These are phyloP conservation scores for Sonneratia caseolaris DNA, from an alignment of 345 rosid genomes.

Conservation along the genomic window DNA sequence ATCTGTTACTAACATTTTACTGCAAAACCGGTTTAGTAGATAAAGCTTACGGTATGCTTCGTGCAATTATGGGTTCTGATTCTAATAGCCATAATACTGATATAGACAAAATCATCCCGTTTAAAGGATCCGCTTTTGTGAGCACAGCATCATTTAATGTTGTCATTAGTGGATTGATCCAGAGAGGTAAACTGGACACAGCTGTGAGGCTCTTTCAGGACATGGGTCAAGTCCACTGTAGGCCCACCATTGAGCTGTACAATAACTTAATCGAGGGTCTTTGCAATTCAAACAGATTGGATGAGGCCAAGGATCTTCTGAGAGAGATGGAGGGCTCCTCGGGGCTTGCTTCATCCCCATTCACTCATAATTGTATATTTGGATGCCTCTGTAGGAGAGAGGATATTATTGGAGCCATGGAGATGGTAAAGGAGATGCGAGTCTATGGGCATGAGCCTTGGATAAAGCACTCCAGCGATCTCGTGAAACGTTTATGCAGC, in stretches of 20 bases:
- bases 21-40: conserved; percentile 25
- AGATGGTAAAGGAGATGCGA: conserved; percentile 57
- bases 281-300: conserved; percentile 56
- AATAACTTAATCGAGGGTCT: conserved; percentile 50
- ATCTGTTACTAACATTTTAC: conserved; percentile 33
- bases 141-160: conserved; percentile 31
- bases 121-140: conserved; percentile 28
- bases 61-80: conserved; percentile 24
- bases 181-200: conserved; percentile 39
- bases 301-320: conserved; percentile 49
- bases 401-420: conserved; percentile 50
- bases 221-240: conserved; percentile 37
- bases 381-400: conserved; percentile 60
- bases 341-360: conserved; percentile 55
- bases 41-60: conserved; percentile 47
- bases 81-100: conserved; percentile 13
- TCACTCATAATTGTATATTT: conserved; percentile 53
- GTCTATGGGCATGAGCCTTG: conserved; percentile 67
- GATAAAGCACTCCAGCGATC: conserved; percentile 61
- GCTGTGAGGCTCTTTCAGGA: conserved; percentile 49
- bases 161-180: conserved; percentile 45
- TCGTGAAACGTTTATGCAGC: conserved; percentile 50
- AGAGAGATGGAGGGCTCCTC: conserved; percentile 42
- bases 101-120: conserved; percentile 21
- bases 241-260: conserved; percentile 30